Base-by-base conservation (phyloP, 176 grass and related monocot species). In the Cenchrus purpureus region DNA sequence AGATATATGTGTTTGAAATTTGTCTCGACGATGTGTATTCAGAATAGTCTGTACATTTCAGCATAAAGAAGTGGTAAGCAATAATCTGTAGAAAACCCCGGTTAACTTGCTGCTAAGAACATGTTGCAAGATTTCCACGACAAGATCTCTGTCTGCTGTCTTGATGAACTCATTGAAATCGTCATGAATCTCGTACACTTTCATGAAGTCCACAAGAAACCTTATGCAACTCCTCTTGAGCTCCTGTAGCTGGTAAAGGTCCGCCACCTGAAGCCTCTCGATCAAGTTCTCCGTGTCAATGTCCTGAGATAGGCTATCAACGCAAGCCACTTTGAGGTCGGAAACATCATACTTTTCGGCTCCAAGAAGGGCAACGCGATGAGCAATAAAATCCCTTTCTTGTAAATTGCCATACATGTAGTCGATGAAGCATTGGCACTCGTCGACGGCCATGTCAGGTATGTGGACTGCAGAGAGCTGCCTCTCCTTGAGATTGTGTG, bases 401-500 rank as follows among this genome's bases (percentile, higher is more conserved):
- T 74, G 62, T 22, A 90, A 85, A 34, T 82, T 69, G 6, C 81
- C 87, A 12, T 91, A 94, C 28, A 94, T 84, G 85, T 89, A 94
- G 66, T 83, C 63, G 52, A 94, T 69, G 52, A 94, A 85, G 51
- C 80, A 81, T 68, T 57, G 81, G 77, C 89, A 94, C 11, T 81
- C 72, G 5, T 71, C 73, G 2, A 88, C 45, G 11, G 86, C 87
- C 92, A 94, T 94, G 84, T 94, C 92, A 3, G 87, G 65, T 25
- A 92, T 94, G 43, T 92, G 78, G 34, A 94, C 75, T 1, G 79
- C 59, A 42, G 92, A 90, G 37, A 80, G 79, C 46, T 81, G 77
- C 66, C 88, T 95, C 83, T 95, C 87, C 80, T 75, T 80, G 55
- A 95, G 87, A 63, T 86, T 60, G 87, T 92, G 87, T 12, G 82